Conservation (phyloP, 1,284 basidiomycete species). For the Cystobasidium pallidum region DNA sequence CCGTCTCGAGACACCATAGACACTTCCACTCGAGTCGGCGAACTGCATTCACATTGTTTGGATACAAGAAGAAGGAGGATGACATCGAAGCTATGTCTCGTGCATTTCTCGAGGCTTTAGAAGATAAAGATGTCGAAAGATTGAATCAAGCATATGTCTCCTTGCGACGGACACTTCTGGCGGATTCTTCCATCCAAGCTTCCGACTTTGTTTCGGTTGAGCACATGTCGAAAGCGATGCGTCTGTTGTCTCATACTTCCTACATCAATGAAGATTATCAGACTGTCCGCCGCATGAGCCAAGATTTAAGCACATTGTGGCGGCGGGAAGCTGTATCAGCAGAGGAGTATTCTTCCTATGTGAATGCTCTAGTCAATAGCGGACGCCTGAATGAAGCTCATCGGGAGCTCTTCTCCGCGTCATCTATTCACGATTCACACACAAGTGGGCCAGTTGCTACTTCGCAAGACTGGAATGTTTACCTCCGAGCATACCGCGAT, state of each 20-base stretch:
- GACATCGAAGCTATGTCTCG: slow-evolving; percentile 7
- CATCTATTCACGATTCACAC: background rate
- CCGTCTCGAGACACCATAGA: background rate
- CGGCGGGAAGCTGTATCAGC: background rate
- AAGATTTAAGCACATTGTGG: slow-evolving; percentile 42
- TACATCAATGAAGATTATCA: slow-evolving; percentile 39
- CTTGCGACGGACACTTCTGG: slow-evolving; percentile 1
- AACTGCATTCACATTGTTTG: slow-evolving; percentile 23
- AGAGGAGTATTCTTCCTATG: slow-evolving; percentile 46
- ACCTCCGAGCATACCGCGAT: slow-evolving; percentile 9
- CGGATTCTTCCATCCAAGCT: slow-evolving; percentile 13
- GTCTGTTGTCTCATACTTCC: slow-evolving; percentile 43
- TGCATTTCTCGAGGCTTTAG: slow-evolving; percentile 17
- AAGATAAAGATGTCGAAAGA: slow-evolving; percentile 8
- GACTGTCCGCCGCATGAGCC: slow-evolving; percentile 45
- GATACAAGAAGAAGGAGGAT: slow-evolving; percentile 2
- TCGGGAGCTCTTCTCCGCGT: background rate
- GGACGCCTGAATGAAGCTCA: slow-evolving; percentile 7
- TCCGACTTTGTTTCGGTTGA: slow-evolving; percentile 11
- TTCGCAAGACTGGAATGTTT: slow-evolving; percentile 9
- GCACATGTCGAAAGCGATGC: slow-evolving; percentile 42
- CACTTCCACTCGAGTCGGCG: slow-evolving; percentile 3
- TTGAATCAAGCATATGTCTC: slow-evolving; percentile 14
- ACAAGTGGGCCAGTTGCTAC: background rate
- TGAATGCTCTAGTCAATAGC: slow-evolving; percentile 41